A percentile compares a stretch with the other conserved stretches of the same genome.
phyloP scores from a whole-genome alignment of 306 rosid genomes.

The Acacia acuminata region DNA sequence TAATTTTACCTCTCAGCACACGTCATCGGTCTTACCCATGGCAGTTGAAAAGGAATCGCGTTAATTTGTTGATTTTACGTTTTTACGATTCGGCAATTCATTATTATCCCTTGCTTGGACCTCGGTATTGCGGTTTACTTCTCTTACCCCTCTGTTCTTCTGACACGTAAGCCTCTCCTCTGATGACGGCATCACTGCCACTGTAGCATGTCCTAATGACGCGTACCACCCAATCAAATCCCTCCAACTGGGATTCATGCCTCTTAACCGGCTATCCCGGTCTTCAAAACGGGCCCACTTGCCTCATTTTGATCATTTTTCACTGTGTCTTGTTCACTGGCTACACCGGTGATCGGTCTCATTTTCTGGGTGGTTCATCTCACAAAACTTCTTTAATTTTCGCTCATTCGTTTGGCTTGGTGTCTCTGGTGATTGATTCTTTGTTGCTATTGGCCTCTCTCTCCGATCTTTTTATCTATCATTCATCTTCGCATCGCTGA shows the following conservation, averaged over 20 bases:
- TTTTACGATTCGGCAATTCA: not conserved
- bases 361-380: not conserved
- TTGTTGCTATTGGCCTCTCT: not conserved
- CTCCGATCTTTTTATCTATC: not conserved
- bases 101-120: not conserved
- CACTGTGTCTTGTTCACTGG: not conserved
- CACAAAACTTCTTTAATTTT: not conserved
- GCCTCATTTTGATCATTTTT: not conserved
- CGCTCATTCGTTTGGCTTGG: not conserved
- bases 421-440: not conserved
- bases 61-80: not conserved
- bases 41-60: not conserved
- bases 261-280: conserved; percentile 24
- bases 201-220: conserved; percentile 37
- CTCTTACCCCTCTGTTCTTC: not conserved
- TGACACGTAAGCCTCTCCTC: conserved; percentile 22
- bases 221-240: conserved; percentile 41
- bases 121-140: not conserved
- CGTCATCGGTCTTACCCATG: not conserved
- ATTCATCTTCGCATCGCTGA: not conserved
- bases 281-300: not conserved
- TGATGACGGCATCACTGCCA: not conserved
- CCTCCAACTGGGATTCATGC: conserved; percentile 24
- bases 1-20: not conserved
- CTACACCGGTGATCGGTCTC: conserved; percentile 15